Percentiles rank a stretch among this genome's conserved stretches.
phyloP scores from a whole-genome alignment of 2,329 filamentous ascomycete genomes.

The Teratosphaeria pseudoeucalypti region DNA sequence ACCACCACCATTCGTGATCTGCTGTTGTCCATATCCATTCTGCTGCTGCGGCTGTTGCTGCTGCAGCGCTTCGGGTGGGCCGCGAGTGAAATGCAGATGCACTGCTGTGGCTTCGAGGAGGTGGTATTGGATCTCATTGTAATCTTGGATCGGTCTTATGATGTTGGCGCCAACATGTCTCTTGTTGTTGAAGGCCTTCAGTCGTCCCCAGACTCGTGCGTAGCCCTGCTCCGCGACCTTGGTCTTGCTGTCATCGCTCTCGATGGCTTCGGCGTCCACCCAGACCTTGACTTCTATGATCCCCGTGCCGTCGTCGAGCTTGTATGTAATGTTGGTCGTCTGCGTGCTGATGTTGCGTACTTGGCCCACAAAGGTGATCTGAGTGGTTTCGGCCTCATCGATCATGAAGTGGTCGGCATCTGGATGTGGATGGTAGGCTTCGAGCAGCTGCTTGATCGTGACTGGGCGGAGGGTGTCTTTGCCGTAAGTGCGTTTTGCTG shows the following conservation, averaged over 20 bases:
- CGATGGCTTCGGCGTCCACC: conserved; percentile 54
- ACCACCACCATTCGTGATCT: conserved; percentile 9
- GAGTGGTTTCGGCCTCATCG: conserved; percentile 61
- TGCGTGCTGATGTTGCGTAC: conserved; percentile 79
- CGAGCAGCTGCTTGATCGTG: conserved; percentile 88
- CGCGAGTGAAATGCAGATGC: conserved; percentile 72
- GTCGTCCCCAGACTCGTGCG: conserved; percentile 73
- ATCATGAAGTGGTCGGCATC: conserved; percentile 67
- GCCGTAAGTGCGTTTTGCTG: conserved; percentile 46
- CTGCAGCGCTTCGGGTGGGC: conserved; percentile 44
- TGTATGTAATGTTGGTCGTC: conserved; percentile 84
- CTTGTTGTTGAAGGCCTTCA: conserved; percentile 78
- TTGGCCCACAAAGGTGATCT: conserved; percentile 78
- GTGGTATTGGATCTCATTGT: conserved; percentile 90
- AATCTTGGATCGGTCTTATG: conserved; percentile 68
- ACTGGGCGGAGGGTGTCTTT: conserved; percentile 87
- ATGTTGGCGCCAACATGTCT: conserved; percentile 69
- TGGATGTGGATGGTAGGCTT: conserved; percentile 65
- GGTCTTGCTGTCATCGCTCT: conserved; percentile 30
- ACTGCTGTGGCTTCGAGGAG: conserved; percentile 81
- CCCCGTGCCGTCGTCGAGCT: conserved; percentile 89
- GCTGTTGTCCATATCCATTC: conserved; percentile 16
- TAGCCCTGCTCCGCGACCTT: conserved; percentile 64
- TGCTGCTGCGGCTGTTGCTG: conserved; percentile 11
- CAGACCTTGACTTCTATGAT: conserved; percentile 84